These are phyloP conservation scores for Coelastrella sp. DNA, from an alignment of 139 green algal genomes.

Conservation along the genomic window DNA sequence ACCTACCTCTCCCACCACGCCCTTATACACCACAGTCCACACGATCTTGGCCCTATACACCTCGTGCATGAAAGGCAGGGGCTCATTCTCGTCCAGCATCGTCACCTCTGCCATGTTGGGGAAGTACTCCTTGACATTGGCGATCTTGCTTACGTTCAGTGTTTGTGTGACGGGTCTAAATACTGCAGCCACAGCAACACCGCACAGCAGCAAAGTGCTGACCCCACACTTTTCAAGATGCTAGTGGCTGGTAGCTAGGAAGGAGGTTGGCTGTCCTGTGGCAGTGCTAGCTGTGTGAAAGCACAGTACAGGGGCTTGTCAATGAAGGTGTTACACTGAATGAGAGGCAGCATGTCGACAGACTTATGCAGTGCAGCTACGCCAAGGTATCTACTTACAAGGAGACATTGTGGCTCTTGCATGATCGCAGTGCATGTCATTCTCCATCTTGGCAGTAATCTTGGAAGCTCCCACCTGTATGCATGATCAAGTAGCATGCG, in stretches of 20 bases:
- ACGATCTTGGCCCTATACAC: conserved; percentile 46
- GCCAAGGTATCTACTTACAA: not conserved
- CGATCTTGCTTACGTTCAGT: conserved; percentile 29
- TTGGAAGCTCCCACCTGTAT: conserved; percentile 34
- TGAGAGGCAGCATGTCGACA: not conserved
- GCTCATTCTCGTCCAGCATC: conserved; percentile 25
- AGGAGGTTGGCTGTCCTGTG: too few relatives aligned
- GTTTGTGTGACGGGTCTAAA: conserved; percentile 21
- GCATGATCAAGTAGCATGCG: too few relatives aligned
- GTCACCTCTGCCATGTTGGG: conserved; percentile 39
- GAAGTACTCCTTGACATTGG: conserved; percentile 26
- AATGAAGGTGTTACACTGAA: not conserved
- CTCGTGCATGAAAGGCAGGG: conserved; percentile 38
- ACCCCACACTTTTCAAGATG: not conserved
- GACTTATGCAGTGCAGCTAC: not conserved
- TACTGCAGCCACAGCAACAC: not conserved
- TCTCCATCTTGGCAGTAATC: conserved; percentile 45
- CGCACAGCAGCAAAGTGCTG: not conserved
- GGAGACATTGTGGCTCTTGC: conserved; percentile 21
- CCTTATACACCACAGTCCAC: conserved; percentile 46
- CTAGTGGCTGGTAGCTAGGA: too few relatives aligned
- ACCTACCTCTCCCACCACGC: conserved; percentile 43
- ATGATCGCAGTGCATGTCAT: conserved; percentile 45
- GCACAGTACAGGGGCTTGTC: too few relatives aligned
- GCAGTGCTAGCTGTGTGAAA: too few relatives aligned